A percentile compares a stretch with the other conserved stretches of the same genome.
These are phyloP conservation scores for Exophiala phaeomuriformis DNA, from an alignment of 2,329 filamentous ascomycete genomes.

Conservation along the genomic window DNA sequence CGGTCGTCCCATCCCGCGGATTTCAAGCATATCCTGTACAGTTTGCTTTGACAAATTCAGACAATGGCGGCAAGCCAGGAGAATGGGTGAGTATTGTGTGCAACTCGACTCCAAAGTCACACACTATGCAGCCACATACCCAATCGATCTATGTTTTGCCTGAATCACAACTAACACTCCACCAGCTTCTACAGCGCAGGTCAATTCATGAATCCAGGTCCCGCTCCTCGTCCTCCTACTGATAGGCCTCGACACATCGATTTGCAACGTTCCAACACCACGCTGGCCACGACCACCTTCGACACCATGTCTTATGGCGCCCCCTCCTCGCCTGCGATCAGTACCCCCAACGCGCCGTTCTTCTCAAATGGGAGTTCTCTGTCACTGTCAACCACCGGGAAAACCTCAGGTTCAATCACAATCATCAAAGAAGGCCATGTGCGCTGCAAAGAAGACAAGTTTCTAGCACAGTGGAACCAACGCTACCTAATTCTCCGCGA, in stretches of 20 bases:
- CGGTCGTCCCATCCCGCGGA: constrained; percentile 1
- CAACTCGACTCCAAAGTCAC: neutral
- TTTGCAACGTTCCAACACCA: constrained; percentile 65
- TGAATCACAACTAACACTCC: constrained; percentile 6
- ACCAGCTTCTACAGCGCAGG: constrained; percentile 53
- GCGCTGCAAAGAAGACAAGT: constrained; percentile 68
- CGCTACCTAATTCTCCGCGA: constrained; percentile 88
- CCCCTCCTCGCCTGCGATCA: constrained; percentile 55
- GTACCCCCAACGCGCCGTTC: constrained; percentile 54
- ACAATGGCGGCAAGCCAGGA: constrained; percentile 21
- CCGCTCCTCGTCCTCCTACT: constrained; percentile 80
- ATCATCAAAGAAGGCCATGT: constrained; percentile 61
- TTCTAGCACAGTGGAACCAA: constrained; percentile 77
- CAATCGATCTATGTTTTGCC: neutral
- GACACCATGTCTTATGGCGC: constrained; percentile 61
- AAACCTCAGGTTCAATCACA: constrained; percentile 58
- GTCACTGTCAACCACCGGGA: constrained; percentile 53
- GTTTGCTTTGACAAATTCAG: neutral
- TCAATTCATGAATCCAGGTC: constrained; percentile 93
- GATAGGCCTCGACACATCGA: constrained; percentile 69
- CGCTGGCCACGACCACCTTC: constrained; percentile 66
- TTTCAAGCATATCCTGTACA: constrained; percentile 8
- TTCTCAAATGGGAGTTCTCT: constrained; percentile 66
- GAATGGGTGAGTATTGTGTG: constrained; percentile 15
- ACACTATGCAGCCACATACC: neutral